Percentiles rank a stretch among this genome's conserved stretches.
These are phyloP conservation scores for Fusarium decemcellulare DNA, from an alignment of 2,329 filamentous ascomycete genomes.

Conservation along the genomic window DNA sequence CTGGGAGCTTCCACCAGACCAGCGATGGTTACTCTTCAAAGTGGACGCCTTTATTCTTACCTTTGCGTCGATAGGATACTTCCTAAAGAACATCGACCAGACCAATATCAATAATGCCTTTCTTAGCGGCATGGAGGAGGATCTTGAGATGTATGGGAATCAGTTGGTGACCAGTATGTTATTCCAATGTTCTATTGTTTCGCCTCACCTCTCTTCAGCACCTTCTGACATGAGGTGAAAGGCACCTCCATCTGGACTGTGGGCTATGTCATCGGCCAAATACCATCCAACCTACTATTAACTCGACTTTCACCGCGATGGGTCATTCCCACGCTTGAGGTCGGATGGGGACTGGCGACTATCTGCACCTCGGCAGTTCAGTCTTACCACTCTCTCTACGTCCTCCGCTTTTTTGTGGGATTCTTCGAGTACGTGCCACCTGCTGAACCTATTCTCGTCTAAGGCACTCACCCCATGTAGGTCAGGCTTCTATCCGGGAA, in stretches of 20 bases:
- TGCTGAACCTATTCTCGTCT: neutral
- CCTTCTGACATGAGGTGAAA: neutral
- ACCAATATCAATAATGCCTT: conserved; percentile 57
- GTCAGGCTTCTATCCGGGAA: conserved; percentile 36
- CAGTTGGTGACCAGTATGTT: conserved; percentile 33
- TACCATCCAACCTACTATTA: conserved; percentile 30
- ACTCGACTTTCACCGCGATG: conserved; percentile 34
- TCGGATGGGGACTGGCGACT: conserved; percentile 34
- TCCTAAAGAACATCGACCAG: conserved; percentile 54
- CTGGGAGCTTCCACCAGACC: conserved; percentile 49
- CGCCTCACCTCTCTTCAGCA: neutral
- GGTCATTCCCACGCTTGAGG: conserved; percentile 35
- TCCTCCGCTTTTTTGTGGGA: conserved; percentile 29
- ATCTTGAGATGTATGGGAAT: conserved; percentile 33
- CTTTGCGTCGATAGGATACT: conserved; percentile 51
- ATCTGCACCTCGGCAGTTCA: conserved; percentile 30
- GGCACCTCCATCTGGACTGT: conserved; percentile 35
- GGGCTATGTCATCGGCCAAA: conserved; percentile 36
- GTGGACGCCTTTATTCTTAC: conserved; percentile 52
- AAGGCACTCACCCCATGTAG: conserved; percentile 12
- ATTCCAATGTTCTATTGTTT: neutral
- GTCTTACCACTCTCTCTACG: conserved; percentile 25
- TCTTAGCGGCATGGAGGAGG: conserved; percentile 38
- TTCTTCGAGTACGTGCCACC: conserved; percentile 32
- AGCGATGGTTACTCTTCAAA: conserved; percentile 51